Conservation (phyloP, 1,284 basidiomycete genomes). For the Sporisorium graminicola region DNA sequence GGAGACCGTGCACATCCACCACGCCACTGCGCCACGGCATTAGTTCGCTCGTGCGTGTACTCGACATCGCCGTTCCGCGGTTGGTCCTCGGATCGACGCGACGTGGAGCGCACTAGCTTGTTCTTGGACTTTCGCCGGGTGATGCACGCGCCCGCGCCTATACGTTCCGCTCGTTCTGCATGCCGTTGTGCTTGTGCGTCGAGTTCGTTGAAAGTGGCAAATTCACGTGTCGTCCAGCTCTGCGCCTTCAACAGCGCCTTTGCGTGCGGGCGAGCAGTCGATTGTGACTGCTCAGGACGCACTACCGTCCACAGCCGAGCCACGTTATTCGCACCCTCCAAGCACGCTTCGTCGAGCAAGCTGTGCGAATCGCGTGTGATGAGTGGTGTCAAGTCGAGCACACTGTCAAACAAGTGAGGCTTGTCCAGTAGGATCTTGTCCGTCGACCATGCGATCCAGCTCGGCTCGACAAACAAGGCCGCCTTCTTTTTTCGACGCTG, state of each 20-base stretch:
- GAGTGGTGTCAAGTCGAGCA: constrained; percentile 56
- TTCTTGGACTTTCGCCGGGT: constrained; percentile 23
- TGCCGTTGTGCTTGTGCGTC: constrained; percentile 48
- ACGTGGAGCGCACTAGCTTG: constrained; percentile 11
- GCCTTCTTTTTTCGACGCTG: constrained; percentile 8
- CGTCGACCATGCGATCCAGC: constrained; percentile 62
- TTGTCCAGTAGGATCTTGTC: constrained; percentile 63
- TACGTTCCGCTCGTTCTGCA: constrained; percentile 32
- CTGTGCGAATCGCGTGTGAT: constrained; percentile 25
- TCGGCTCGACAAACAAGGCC: background rate
- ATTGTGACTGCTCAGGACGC: constrained; percentile 4
- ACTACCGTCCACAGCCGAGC: constrained; percentile 21
- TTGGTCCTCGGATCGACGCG: constrained; percentile 22
- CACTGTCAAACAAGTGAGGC: constrained; percentile 54
- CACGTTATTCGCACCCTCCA: constrained; percentile 24
- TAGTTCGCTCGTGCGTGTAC: constrained; percentile 11
- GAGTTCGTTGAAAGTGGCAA: constrained; percentile 57
- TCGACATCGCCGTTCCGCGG: constrained; percentile 10
- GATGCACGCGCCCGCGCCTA: constrained; percentile 26
- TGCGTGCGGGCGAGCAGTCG: background rate
- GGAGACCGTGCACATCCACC: constrained; percentile 36
- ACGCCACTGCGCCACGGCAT: constrained; percentile 40
- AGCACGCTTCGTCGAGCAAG: constrained; percentile 23
- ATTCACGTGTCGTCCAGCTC: constrained; percentile 59
- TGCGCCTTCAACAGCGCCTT: constrained; percentile 37